Base-by-base conservation (phyloP, 1,284 basidiomycete genomes). In the Cutaneotrichosporon arboriforme region DNA sequence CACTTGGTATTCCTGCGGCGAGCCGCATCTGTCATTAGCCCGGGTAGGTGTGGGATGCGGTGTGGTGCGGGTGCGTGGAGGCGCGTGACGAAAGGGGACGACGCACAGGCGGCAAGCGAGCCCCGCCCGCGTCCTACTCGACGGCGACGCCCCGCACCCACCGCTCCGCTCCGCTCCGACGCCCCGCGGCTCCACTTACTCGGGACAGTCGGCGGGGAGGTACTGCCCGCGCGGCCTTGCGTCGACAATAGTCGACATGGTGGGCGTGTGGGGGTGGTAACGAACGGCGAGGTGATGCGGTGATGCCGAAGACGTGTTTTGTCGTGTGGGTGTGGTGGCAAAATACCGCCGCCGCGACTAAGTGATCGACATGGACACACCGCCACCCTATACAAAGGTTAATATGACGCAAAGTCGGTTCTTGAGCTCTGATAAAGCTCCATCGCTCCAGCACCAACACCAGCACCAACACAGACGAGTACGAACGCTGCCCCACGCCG, bases 1-100 rank as follows among this genome's bases (percentile, higher is more conserved):
- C 1, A 86, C 77, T 2, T 83, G 79, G 67, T 90, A 92, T 67
- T 92, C 89, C 41, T 91, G 77, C 8, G 76, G 75, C 1, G 78
- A 68, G 15, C 77, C 77, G 72, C 90, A 93, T 58, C 65, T 68
- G 55, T 8, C 8, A 36, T 50, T 26, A 53, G 57, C 45, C 1
- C 18, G 12, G 8, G 42, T 10, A 15, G 23, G 31, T 4, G 36
- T 8, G 9, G 34, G 23, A 14, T 10, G 23, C 2, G n/a, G 38
- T 15, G 15, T 26, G 17, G 10, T 21, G 13, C 34, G 22, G 34
- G 3, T 34, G 21, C 15, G 9, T 15, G 36, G 14, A 38, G 21
- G 12, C 12, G 26, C 26, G 26, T 31, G 10, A 31, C 26, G 26
- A 31, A 7, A 31, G 26, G 33, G 23, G 21, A n/a, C 22, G 40